Evolutionary conservation across 2,329 filamentous ascomycete genomes (phyloP), one percentile per base, ranked within the genome.

Genomic region (Drechslerella dactyloides): DNA sequence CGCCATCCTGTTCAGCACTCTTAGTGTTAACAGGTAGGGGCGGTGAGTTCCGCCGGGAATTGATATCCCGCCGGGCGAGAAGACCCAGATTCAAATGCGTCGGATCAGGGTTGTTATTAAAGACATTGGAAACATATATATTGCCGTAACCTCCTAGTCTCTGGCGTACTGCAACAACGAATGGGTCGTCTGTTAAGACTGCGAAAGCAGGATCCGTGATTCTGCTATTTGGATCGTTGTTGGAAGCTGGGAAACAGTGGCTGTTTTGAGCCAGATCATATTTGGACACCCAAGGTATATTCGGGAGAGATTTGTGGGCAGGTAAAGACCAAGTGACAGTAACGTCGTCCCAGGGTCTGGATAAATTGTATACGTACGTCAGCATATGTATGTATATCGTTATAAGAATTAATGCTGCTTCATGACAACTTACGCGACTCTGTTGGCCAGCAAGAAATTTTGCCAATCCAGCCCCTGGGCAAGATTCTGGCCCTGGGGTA

Each of bases 241-340:
- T 15, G 1, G n/a, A 35, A 11, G 24, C 35, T 15, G 59, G 50
- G n/a, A 33, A 62, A 17, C 59, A 48, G 1, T 13, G 6, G 8
- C 2, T 23, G 48, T 62, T 62, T 55, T 46, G 48, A 2, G 33
- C 59, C 11, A 62, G 24, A 19, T 62, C 59, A 24, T 62, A 62
- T 1, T 10, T 15, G 19, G 37, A 54, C 27, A 54, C 35, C 50
- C 59, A 62, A 55, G 59, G 59, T 21, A 46, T 7, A 21, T 15
- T 21, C 21, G 4, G 1, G 17, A 15, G 10, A 11, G 21, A 2
- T 58, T 55, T 55, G 21, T 2, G 1, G 8, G 30, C n/a, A 15
- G 59, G 58, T 17, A 61, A 17, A n/a, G 5, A n/a, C 50, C 59
- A 62, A 27, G 50, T 62, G 17, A 55, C 27, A 1, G 30, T 54